A percentile compares a stretch with the other conserved stretches of the same genome.
phyloP scores from a whole-genome alignment of 768 basidiomycete species.

The Leccinum variicolor region DNA sequence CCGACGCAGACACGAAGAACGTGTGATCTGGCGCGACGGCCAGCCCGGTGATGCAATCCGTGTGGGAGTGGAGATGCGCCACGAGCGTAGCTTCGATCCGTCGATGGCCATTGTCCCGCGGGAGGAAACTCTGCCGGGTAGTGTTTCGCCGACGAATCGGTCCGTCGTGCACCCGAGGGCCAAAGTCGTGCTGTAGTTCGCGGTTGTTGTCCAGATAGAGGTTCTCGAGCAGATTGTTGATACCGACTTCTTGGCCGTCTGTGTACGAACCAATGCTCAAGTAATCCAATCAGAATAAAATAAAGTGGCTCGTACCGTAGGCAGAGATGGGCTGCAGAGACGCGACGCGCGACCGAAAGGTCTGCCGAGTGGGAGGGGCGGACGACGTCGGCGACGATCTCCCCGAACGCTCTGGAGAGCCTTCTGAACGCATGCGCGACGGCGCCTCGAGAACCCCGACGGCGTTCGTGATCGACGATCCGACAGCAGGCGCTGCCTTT shows the following conservation, averaged over 20 bases:
- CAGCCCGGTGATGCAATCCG: conserved; percentile 72
- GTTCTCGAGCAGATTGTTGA: conserved; percentile 85
- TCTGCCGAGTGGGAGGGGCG: conserved; percentile 51
- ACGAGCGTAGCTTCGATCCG: conserved; percentile 78
- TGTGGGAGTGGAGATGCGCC: conserved; percentile 81
- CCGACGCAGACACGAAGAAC: conserved; percentile 92
- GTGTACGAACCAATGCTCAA: conserved; percentile 29
- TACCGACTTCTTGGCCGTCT: conserved; percentile 91
- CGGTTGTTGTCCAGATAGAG: conserved; percentile 84
- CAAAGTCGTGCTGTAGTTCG: conserved; percentile 88
- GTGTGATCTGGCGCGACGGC: conserved; percentile 90
- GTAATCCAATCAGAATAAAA: neutral
- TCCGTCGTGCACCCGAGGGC: conserved; percentile 80
- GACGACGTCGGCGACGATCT: conserved; percentile 72
- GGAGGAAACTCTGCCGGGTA: conserved; percentile 61
- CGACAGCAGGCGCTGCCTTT: conserved; percentile 89
- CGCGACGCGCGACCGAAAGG: conserved; percentile 44
- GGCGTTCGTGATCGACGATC: conserved; percentile 80
- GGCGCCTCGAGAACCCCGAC: conserved; percentile 80
- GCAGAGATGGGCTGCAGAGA: conserved; percentile 63
- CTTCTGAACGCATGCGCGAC: conserved; percentile 60
- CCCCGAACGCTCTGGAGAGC: conserved; percentile 71
- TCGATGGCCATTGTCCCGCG: conserved; percentile 58
- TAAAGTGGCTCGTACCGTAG: conserved; percentile 49
- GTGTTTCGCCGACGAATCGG: conserved; percentile 76